Conservation (phyloP, 23 red algal species). For the Gracilaria gracilis region DNA sequence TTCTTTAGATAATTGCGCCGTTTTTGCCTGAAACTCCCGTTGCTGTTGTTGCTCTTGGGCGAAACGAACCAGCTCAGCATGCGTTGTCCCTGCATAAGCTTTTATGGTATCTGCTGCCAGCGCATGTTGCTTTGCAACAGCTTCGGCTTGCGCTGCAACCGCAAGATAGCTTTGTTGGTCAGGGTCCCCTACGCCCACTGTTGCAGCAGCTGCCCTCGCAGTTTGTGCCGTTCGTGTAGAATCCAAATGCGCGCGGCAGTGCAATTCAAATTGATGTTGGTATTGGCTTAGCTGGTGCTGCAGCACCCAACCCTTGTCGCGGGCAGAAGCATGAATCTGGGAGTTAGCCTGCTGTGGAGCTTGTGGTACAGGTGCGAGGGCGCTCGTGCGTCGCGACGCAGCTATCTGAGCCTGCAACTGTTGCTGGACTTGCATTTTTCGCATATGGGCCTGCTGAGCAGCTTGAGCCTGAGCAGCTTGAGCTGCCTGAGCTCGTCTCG, state of each 20-base stretch:
- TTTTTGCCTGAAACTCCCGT: constrained; percentile 12
- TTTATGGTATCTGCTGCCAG: constrained; percentile 41
- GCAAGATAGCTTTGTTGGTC: constrained; percentile 29
- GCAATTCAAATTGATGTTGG: constrained; percentile 42
- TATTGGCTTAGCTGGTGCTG: constrained; percentile 38
- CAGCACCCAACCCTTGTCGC: constrained; percentile 50
- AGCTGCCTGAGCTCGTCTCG: constrained; percentile 34
- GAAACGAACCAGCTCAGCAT: constrained; percentile 25
- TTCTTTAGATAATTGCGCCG: not conserved
- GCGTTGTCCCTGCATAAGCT: constrained; percentile 5
- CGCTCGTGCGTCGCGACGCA: constrained; percentile 16
- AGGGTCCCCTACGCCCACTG: constrained; percentile 1
- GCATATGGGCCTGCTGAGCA: constrained; percentile 45
- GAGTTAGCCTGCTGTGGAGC: constrained; percentile 28
- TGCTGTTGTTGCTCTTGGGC: constrained; percentile 48
- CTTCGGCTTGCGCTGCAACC: constrained; percentile 17
- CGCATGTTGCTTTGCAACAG: constrained; percentile 33
- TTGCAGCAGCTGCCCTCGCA: constrained; percentile 29
- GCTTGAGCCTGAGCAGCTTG: constrained; percentile 59
- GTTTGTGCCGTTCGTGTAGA: constrained; percentile 34
- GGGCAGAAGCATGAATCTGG: constrained; percentile 53
- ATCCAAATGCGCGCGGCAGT: constrained; percentile 27
- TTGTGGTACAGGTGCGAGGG: constrained; percentile 31
- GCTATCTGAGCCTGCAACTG: constrained; percentile 44
- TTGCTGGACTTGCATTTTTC: constrained; percentile 36